A percentile compares a stretch with the other conserved stretches of the same genome.
These are phyloP conservation scores for Trichoderma sp. DNA, from an alignment of 2,329 filamentous ascomycete species.

Conservation along the genomic window DNA sequence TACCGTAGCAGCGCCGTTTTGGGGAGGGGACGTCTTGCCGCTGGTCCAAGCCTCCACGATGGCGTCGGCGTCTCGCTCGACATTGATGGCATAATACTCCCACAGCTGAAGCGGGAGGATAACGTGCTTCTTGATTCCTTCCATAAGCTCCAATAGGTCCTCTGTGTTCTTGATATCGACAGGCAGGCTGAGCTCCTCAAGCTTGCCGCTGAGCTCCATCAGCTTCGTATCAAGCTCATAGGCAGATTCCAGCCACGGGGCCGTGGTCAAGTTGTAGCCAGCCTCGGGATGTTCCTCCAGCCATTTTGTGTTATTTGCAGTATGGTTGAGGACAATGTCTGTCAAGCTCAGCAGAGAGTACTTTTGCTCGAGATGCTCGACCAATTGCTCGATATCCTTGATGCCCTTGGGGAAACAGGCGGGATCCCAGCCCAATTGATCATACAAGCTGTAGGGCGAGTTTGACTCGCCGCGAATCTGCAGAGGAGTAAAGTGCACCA, in stretches of 20 bases:
- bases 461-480: constrained; percentile 89
- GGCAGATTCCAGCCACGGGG: constrained; percentile 73
- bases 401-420: constrained; percentile 83
- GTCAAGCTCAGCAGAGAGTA: constrained; percentile 86
- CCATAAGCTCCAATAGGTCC: constrained; percentile 81
- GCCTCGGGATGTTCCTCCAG: constrained; percentile 91
- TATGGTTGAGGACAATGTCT: constrained; percentile 98
- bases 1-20: constrained; percentile 42
- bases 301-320: constrained; percentile 94
- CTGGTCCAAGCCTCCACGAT: constrained; percentile 73
- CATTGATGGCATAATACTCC: constrained; percentile 90
- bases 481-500: constrained; percentile 96
- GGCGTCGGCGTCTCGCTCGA: constrained; percentile 70
- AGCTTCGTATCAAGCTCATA: constrained; percentile 64
- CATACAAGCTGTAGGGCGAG: constrained; percentile 94
- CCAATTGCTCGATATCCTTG: constrained; percentile 75
- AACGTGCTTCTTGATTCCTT: constrained; percentile 78
- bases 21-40: constrained; percentile 59
- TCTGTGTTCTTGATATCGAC: constrained; percentile 70
- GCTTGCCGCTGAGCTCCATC: constrained; percentile 75
- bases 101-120: constrained; percentile 79
- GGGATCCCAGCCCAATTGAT: constrained; percentile 87
- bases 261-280: constrained; percentile 91
- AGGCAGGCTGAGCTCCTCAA: constrained; percentile 74
- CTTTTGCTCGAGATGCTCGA: constrained; percentile 80